phyloP scores from a whole-genome alignment of 352 stramenopile species.

The Salisapilia sapeloensis region DNA sequence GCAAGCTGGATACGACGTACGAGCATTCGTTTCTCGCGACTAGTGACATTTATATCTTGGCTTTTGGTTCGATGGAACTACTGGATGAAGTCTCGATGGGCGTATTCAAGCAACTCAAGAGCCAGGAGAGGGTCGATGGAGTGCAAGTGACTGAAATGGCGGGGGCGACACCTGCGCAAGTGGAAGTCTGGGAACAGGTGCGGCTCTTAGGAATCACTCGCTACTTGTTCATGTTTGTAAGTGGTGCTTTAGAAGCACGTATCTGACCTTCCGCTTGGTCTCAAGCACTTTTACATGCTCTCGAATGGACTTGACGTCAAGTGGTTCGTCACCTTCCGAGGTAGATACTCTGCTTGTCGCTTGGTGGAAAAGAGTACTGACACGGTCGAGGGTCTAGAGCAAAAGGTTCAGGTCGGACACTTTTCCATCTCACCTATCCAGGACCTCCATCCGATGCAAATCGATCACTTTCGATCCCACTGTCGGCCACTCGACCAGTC shows the following conservation, averaged over 20 bases:
- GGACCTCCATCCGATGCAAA: constrained; percentile 18
- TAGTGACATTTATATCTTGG: no score
- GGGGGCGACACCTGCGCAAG: constrained; percentile 25
- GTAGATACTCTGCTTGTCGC: constrained; percentile 4
- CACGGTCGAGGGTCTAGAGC: constrained; percentile 10
- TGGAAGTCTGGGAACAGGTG: constrained; percentile 54
- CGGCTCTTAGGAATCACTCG: neutral
- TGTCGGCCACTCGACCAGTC: constrained; percentile 22
- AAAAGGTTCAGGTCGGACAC: constrained; percentile 33
- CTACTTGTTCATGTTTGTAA: neutral
- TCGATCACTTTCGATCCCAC: constrained; percentile 14
- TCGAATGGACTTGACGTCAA: constrained; percentile 55
- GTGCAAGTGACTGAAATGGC: constrained; percentile 33
- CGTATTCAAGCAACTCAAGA: constrained; percentile 50
- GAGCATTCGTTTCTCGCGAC: no score
- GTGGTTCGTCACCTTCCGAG: constrained; percentile 41
- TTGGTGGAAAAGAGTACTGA: no score
- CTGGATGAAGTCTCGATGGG: constrained; percentile 40
- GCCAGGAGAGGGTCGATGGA: constrained; percentile 27
- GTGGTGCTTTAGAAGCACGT: constrained; percentile 31
- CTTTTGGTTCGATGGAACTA: no score
- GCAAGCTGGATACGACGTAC: no score
- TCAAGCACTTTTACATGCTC: constrained; percentile 49
- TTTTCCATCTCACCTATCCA: constrained; percentile 47
- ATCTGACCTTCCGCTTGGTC: constrained; percentile 28